Evolutionary conservation across 1,139 yeast species (phyloP).

Genomic region (Magnusiomyces suaveolens): DNA sequence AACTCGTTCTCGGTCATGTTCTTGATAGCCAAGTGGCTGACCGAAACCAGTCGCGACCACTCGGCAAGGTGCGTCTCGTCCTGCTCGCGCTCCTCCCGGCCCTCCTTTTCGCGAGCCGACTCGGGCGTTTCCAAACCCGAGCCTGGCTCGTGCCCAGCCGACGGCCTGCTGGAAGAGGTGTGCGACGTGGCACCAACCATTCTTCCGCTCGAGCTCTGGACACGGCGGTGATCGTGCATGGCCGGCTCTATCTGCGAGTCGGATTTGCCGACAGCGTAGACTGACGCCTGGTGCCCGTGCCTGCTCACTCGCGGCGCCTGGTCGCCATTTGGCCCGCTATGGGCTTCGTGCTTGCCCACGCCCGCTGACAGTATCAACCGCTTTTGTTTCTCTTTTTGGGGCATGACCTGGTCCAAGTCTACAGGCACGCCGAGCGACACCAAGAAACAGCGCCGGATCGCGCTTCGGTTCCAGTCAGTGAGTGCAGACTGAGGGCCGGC

Average conservation of each 20-base stretch:
- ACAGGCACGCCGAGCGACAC: slow-evolving; percentile 52
- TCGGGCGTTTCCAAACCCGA: too few species aligned
- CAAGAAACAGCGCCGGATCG: slow-evolving; percentile 47
- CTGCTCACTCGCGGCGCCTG: neutral
- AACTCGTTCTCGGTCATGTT: slow-evolving; percentile 32
- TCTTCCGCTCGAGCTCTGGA: neutral
- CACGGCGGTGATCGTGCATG: neutral
- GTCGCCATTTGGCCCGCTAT: neutral
- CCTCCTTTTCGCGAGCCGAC: too few species aligned
- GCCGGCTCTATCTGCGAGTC: too few species aligned
- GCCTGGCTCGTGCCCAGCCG: too few species aligned
- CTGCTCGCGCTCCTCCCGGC: slow-evolving; percentile 4
- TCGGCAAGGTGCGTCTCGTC: slow-evolving; percentile 4
- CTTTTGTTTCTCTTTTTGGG: slow-evolving; percentile 26
- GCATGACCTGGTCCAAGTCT: slow-evolving; percentile 44
- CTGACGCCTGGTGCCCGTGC: neutral
- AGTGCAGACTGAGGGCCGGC: slow-evolving; percentile 18
- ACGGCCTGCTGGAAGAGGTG: too few species aligned
- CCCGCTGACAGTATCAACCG: slow-evolving; percentile 25
- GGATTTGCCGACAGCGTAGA: neutral
- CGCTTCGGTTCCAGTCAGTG: slow-evolving; percentile 48
- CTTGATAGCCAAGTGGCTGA: slow-evolving; percentile 29
- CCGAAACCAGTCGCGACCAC: slow-evolving; percentile 30
- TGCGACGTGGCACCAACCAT: neutral
- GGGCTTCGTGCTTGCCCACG: neutral